phyloP scores from a whole-genome alignment of 306 rosid species.

The Cucumis hystrix region DNA sequence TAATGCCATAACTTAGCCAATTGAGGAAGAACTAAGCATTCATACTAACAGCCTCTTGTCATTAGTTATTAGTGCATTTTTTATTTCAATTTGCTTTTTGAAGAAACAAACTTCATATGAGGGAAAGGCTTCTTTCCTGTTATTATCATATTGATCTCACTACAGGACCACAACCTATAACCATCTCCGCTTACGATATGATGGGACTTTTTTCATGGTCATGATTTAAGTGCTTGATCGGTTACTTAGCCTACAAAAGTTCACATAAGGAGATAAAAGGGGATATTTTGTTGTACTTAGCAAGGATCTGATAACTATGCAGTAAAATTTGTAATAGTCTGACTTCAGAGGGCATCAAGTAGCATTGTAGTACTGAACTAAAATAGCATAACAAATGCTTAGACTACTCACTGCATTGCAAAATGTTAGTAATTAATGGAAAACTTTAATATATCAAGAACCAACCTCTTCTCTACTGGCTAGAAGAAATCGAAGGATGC shows the following conservation, averaged over 20 bases:
- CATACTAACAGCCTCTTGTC: not conserved
- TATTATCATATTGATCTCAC: not conserved
- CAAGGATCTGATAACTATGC: not conserved
- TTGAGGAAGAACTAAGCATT: not conserved
- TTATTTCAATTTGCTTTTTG: not conserved
- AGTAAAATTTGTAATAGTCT: not conserved
- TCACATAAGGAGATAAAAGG: not conserved
- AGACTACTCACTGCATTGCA: not conserved
- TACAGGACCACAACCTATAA: not conserved
- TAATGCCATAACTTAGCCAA: not conserved
- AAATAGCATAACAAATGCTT: not conserved
- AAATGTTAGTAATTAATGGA: not conserved
- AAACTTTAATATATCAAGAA: not conserved
- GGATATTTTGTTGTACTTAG: not conserved
- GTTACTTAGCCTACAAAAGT: not conserved
- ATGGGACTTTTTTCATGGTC: not conserved
- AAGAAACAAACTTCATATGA: not conserved
- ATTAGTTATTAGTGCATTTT: not conserved
- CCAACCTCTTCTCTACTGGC: conserved; percentile 91
- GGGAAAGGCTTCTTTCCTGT: not conserved
- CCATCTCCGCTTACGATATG: not conserved
- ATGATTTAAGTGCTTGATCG: not conserved
- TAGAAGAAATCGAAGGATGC: conserved; percentile 83
- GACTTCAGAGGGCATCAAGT: not conserved
- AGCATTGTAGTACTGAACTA: not conserved